Evolutionary conservation across 2,329 filamentous ascomycete genomes (phyloP).

Genomic region (Pseudogymnoascus sp.): DNA sequence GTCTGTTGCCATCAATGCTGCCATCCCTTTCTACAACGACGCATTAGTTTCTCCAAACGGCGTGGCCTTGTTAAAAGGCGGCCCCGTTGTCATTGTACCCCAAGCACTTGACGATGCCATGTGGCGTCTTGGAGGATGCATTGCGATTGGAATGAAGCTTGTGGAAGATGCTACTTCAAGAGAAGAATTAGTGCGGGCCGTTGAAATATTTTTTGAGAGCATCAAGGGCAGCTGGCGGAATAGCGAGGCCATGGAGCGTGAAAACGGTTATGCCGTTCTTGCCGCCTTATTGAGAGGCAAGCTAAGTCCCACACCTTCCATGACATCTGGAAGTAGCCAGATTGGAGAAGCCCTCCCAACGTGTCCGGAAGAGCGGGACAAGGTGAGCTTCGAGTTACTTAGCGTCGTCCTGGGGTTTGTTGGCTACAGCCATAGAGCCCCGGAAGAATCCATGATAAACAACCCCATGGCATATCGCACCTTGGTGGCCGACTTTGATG

Average conservation of each 20-base stretch:
- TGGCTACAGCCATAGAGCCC: slow-evolving; percentile 72
- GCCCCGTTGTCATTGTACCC: slow-evolving; percentile 71
- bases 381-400: slow-evolving; percentile 55
- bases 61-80: slow-evolving; percentile 71
- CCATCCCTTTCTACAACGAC: slow-evolving; percentile 79
- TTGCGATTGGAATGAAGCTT: slow-evolving; percentile 74
- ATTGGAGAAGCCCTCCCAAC: slow-evolving; percentile 31
- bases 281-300: slow-evolving; percentile 78
- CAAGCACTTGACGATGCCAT: slow-evolving; percentile 83
- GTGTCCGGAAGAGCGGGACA: slow-evolving; percentile 44
- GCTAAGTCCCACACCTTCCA: slow-evolving; percentile 38
- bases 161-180: slow-evolving; percentile 66
- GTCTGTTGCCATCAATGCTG: slow-evolving; percentile 78
- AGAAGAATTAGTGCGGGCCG: slow-evolving; percentile 64
- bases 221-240: slow-evolving; percentile 93
- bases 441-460: slow-evolving; percentile 84
- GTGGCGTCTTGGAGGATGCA: slow-evolving; percentile 89
- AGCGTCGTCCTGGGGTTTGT: slow-evolving; percentile 75
- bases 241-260: slow-evolving; percentile 94
- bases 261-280: slow-evolving; percentile 86
- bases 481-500: slow-evolving; percentile 83
- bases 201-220: slow-evolving; percentile 76
- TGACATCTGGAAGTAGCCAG: slow-evolving; percentile 26
- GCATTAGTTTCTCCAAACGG: slow-evolving; percentile 75
- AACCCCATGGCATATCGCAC: slow-evolving; percentile 93